phyloP scores from a whole-genome alignment of 208 protist species.

The Leishmania amazonensis region DNA sequence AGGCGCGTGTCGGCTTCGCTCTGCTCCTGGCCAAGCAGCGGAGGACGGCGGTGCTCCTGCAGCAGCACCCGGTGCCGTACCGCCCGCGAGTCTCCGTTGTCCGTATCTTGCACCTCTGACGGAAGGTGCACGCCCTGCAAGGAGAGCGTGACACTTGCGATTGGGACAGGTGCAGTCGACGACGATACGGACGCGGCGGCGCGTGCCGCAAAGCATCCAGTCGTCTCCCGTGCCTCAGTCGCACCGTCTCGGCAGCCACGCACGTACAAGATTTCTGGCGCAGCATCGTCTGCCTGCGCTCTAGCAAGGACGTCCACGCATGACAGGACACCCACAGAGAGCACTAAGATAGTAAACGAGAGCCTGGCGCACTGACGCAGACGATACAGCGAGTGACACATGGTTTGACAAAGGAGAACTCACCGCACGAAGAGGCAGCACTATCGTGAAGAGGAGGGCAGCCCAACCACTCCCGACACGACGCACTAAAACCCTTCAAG shows the following conservation, averaged over 20 bases:
- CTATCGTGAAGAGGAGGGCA: background rate
- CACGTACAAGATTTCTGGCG: slow-evolving; percentile 51
- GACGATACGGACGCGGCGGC: background rate
- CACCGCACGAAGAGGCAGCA: background rate
- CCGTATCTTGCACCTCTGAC: slow-evolving; percentile 6
- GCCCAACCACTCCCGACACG: background rate
- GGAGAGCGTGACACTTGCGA: slow-evolving; percentile 29
- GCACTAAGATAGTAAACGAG: background rate
- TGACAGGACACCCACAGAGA: background rate
- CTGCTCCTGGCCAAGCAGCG: slow-evolving; percentile 13
- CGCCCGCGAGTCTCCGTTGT: background rate
- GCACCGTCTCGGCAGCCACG: slow-evolving; percentile 51
- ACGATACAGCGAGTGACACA: background rate
- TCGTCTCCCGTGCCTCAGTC: slow-evolving; percentile 37
- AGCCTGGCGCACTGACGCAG: background rate
- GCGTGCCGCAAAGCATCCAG: slow-evolving; percentile 50
- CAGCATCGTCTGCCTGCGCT: background rate
- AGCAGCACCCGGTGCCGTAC: slow-evolving; percentile 24
- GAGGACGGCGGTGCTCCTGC: slow-evolving; percentile 26
- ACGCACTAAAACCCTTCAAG: background rate
- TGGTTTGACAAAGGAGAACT: background rate
- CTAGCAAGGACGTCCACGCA: background rate
- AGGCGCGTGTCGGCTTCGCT: background rate
- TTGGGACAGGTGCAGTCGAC: background rate
- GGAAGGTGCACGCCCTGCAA: slow-evolving; percentile 66